Evolutionary conservation across 371 early-diverging fungal genomes (phyloP).

Genomic region (Basidiobolus meristosporus): DNA sequence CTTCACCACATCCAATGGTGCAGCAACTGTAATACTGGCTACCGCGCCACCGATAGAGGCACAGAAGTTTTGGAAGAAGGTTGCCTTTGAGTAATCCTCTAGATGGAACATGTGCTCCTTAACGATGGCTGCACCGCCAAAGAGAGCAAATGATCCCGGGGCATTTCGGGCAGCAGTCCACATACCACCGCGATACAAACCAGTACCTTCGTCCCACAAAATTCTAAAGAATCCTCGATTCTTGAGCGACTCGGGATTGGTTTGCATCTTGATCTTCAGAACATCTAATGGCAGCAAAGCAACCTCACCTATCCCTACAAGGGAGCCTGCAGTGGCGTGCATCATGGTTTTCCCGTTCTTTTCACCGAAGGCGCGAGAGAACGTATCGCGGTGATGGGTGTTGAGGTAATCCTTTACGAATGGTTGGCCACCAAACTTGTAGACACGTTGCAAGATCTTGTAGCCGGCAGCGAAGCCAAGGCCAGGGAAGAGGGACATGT

Average conservation of each 20-base stretch:
- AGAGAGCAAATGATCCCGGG: slow-evolving; percentile 94
- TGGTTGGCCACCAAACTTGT: slow-evolving; percentile 97
- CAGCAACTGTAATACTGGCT: slow-evolving; percentile 86
- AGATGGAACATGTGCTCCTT: slow-evolving; percentile 83
- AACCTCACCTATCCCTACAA: slow-evolving; percentile 94
- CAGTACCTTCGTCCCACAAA: slow-evolving; percentile 76
- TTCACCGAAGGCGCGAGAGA: slow-evolving; percentile 72
- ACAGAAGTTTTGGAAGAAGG: slow-evolving; percentile 92
- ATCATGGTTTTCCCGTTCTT: slow-evolving; percentile 85
- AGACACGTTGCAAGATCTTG: slow-evolving; percentile 86
- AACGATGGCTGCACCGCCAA: slow-evolving; percentile 87
- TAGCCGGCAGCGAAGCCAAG: slow-evolving; percentile 93
- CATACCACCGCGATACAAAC: slow-evolving; percentile 84
- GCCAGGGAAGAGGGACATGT: slow-evolving; percentile 89
- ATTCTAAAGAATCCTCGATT: slow-evolving; percentile 69
- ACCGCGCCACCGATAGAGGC: slow-evolving; percentile 90
- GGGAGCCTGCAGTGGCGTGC: slow-evolving; percentile 92
- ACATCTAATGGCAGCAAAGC: slow-evolving; percentile 89
- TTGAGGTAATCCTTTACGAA: slow-evolving; percentile 84
- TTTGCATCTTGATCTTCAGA: slow-evolving; percentile 93
- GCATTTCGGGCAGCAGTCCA: slow-evolving; percentile 98
- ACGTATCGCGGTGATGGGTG: slow-evolving; percentile 51
- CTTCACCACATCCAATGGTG: slow-evolving; percentile 94
- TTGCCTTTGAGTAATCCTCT: slow-evolving; percentile 77
- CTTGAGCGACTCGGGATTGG: slow-evolving; percentile 74